Evolutionary conservation across 1,284 basidiomycete species (phyloP).

Genomic region (Ustilago bromivora): DNA sequence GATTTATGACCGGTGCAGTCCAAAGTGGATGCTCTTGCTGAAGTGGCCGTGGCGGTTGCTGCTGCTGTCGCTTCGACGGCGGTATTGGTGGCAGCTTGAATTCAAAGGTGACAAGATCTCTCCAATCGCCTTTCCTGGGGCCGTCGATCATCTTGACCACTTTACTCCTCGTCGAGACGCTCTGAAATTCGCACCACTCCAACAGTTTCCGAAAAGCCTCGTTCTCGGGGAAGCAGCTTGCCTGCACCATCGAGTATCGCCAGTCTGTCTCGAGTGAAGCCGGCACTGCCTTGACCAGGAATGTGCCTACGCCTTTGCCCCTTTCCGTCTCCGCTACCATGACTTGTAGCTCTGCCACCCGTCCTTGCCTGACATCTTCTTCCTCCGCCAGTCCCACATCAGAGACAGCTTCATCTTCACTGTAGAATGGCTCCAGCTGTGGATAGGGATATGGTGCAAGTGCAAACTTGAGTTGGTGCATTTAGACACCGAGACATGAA

Average conservation of each 20-base stretch:
- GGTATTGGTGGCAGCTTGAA: slow-evolving; percentile 14
- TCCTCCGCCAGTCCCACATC: too few species aligned
- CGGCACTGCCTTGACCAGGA: slow-evolving; percentile 28
- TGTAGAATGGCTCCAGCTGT: too few species aligned
- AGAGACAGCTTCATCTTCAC: too few species aligned
- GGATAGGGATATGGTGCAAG: too few species aligned
- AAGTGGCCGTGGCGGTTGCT: background rate
- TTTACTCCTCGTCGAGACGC: background rate
- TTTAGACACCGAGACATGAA: too few species aligned
- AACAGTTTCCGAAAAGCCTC: slow-evolving; percentile 18
- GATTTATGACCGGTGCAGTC: slow-evolving; percentile 4
- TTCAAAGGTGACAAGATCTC: slow-evolving; percentile 33
- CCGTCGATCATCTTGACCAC: slow-evolving; percentile 26
- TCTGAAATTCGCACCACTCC: slow-evolving; percentile 13
- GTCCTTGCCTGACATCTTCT: slow-evolving; percentile 17
- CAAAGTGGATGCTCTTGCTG: background rate
- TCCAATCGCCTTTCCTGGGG: slow-evolving; percentile 20
- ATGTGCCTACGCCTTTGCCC: slow-evolving; percentile 15
- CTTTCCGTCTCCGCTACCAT: slow-evolving; percentile 41
- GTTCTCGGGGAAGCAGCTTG: slow-evolving; percentile 35
- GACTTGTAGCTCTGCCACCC: slow-evolving; percentile 27
- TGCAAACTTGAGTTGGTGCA: too few species aligned
- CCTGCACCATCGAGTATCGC: slow-evolving; percentile 32
- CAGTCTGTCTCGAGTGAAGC: slow-evolving; percentile 17
- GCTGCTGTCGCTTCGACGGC: background rate